phyloP scores from a whole-genome alignment of 2,329 filamentous ascomycete genomes.

The Fusarium hainanense region DNA sequence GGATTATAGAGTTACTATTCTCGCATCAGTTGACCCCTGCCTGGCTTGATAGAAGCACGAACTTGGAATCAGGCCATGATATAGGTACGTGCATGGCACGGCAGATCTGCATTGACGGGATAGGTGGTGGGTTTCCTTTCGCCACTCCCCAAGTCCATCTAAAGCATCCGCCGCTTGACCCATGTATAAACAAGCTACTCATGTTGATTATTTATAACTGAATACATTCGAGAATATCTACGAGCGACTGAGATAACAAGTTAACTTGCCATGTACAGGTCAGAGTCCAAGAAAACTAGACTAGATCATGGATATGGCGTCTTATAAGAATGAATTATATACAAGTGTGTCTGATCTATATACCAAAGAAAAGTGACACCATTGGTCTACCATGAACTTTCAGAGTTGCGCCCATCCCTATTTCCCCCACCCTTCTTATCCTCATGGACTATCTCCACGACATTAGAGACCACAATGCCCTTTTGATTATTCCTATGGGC shows the following conservation, averaged over 20 bases:
- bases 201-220: too few species aligned
- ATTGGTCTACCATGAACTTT: conserved; percentile 24
- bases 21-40: accelerated
- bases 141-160: not conserved
- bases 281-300: accelerated
- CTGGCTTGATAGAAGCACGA: not conserved
- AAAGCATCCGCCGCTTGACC: not conserved
- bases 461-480: conserved; percentile 56
- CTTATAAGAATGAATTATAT: not conserved
- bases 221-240: too few species aligned
- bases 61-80: not conserved
- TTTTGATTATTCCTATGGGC: conserved; percentile 34
- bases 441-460: conserved; percentile 51
- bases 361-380: not conserved
- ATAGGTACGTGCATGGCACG: not conserved
- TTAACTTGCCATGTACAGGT: too few species aligned
- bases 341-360: not conserved
- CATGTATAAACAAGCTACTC: too few species aligned
- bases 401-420: not conserved
- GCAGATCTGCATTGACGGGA: not conserved
- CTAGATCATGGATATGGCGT: not conserved
- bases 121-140: not conserved
- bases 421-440: conserved; percentile 28
- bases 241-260: too few species aligned
- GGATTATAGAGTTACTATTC: accelerated